phyloP scores from a whole-genome alignment of 2,329 filamentous ascomycete species.

The Alternaria ventricosa region DNA sequence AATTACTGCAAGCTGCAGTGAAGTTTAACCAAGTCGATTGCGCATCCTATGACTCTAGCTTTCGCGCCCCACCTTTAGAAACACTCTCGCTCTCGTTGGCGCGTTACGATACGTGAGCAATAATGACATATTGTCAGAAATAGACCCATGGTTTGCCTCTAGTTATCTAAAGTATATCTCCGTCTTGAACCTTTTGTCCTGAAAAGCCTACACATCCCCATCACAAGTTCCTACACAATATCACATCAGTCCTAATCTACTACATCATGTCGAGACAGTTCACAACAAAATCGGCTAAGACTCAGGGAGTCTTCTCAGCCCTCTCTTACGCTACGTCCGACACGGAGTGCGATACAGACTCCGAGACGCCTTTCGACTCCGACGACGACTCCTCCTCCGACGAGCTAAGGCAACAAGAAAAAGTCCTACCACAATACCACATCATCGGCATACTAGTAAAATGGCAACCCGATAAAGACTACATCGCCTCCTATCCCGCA shows the following conservation, averaged over 20 bases:
- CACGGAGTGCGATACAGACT: not conserved
- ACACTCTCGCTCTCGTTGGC: not conserved
- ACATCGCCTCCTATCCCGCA: not conserved
- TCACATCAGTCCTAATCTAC: not conserved
- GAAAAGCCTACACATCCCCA: not conserved
- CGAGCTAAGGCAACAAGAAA: not conserved
- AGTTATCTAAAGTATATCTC: not conserved
- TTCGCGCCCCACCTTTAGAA: not conserved
- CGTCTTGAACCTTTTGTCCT: not conserved
- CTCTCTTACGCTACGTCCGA: not conserved
- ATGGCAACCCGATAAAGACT: not conserved
- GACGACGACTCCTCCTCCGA: not conserved
- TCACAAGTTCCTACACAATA: no score
- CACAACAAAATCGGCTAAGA: not conserved
- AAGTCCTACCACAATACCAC: not conserved
- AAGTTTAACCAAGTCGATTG: not conserved
- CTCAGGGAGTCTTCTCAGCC: not conserved
- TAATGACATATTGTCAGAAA: not conserved
- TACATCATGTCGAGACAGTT: not conserved
- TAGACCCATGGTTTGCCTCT: not conserved
- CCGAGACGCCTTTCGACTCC: not conserved
- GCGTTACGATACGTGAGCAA: not conserved
- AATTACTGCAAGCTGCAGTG: constrained; percentile 58
- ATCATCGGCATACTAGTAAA: not conserved
- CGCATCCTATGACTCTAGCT: not conserved